A percentile compares a stretch with the other conserved stretches of the same genome.
Conservation (phyloP, 2,329 filamentous ascomycete species). For the Berkeleyomyces rouxiae region DNA sequence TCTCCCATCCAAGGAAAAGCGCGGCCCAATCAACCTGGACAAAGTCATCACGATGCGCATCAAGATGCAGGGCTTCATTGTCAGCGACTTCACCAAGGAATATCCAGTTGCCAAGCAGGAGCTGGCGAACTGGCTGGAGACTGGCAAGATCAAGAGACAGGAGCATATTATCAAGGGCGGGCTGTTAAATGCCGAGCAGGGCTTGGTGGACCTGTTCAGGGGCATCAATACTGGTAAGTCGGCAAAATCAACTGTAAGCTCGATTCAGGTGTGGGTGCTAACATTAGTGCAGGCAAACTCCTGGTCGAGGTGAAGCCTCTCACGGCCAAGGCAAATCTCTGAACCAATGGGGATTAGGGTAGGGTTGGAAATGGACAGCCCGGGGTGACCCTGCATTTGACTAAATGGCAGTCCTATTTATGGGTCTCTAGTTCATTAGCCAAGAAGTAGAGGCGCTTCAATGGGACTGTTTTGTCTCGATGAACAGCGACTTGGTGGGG, state of each 20-base stretch:
- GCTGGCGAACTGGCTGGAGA: conserved; percentile 48
- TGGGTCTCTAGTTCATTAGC: background rate
- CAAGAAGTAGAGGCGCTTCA: too few species aligned
- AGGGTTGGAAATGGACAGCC: background rate
- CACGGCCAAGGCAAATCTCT: conserved; percentile 2
- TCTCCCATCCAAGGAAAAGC: conserved; percentile 25
- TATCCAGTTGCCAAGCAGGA: conserved; percentile 42
- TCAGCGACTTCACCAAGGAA: conserved; percentile 47
- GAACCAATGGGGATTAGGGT: background rate
- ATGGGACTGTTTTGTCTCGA: too few species aligned
- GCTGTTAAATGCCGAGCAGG: conserved; percentile 43
- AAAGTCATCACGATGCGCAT: conserved; percentile 39
- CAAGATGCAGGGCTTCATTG: conserved; percentile 55
- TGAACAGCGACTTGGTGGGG: too few species aligned
- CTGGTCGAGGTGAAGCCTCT: conserved; percentile 34
- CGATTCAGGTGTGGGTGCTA: background rate
- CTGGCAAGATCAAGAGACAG: conserved; percentile 56
- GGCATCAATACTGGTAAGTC: conserved; percentile 53
- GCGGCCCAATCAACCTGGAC: conserved; percentile 39
- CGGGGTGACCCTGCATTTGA: background rate
- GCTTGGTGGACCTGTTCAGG: conserved; percentile 45
- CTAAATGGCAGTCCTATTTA: background rate
- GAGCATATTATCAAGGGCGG: conserved; percentile 59
- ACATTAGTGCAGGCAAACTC: conserved; percentile 19
- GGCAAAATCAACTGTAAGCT: background rate